Evolutionary conservation across 2,329 filamentous ascomycete species (phyloP).

Genomic region (Pezicula neosporulosa): DNA sequence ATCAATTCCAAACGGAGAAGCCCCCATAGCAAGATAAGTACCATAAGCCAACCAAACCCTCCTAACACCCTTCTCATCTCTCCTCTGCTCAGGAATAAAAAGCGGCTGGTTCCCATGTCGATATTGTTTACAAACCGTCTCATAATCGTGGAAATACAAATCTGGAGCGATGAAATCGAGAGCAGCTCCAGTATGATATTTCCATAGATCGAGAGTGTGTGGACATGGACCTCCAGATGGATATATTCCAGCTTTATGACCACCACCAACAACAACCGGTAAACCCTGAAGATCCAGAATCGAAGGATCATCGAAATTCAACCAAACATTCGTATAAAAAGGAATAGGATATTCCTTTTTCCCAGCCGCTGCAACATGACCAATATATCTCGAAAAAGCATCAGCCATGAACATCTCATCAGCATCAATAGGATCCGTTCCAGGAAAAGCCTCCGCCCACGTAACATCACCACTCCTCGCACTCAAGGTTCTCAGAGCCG

Average conservation of each 20-base stretch:
- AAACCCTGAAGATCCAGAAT: constrained; percentile 26
- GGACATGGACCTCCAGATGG: constrained; percentile 33
- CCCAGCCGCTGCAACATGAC: constrained; percentile 11
- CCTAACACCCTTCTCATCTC: constrained; percentile 42
- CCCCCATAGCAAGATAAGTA: constrained; percentile 35
- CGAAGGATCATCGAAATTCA: constrained; percentile 14
- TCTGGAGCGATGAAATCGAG: constrained; percentile 46
- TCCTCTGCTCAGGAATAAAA: constrained; percentile 49
- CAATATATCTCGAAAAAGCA: constrained; percentile 11
- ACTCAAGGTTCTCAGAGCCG: constrained; percentile 9
- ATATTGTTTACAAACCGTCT: constrained; percentile 38
- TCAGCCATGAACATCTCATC: constrained; percentile 20
- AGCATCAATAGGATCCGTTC: constrained; percentile 9
- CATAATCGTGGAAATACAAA: constrained; percentile 46
- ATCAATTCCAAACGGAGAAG: constrained; percentile 37
- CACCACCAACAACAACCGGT: constrained; percentile 32
- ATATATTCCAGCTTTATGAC: constrained; percentile 31
- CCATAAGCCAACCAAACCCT: constrained; percentile 40
- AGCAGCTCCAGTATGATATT: constrained; percentile 32
- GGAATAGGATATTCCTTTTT: constrained; percentile 16
- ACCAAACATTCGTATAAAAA: constrained; percentile 18
- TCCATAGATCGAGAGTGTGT: constrained; percentile 36
- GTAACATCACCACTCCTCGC: constrained; percentile 22
- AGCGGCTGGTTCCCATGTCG: constrained; percentile 39
- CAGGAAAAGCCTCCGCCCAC: constrained; percentile 31